Base-by-base conservation (phyloP, 345 rosid species). In the Excoecaria agallocha region DNA sequence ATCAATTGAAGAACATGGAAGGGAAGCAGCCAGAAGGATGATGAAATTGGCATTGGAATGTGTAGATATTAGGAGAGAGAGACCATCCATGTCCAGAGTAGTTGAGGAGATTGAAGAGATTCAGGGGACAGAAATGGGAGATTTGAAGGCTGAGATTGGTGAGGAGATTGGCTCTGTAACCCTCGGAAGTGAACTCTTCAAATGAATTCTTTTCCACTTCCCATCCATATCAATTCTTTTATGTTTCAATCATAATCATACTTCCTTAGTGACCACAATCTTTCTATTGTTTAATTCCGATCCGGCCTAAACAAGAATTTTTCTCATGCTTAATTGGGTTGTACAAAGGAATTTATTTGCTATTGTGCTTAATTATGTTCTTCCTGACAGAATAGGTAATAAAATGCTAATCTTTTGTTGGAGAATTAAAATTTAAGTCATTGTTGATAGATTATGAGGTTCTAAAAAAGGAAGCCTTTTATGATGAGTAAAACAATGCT, bases 31-130 rank as follows among this genome's bases (percentile, higher is more conserved):
- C 57, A 68, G 56, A 75, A 61, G 79, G 74, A 60, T 77, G 11
- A 58, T 85, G 74, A 70, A 56, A 39, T 25, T 85, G 76, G 86
- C 86, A 35, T 56, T 81, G 69, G 66, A 51, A 45, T 85, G 88
- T 37, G 2, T 85, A 17, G 83, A 79, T 51, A 13, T 54, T 45
- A 66, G 75, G 35, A 41, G 19, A 15, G 75, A 70, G 49, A 83
- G 86, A 51, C 82, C 88, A 6, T 79, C 79, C 11, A 83, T 77
- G 86, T 51, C 51, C 55, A 70, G 55, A 48, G 43, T 83, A 3
- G 85, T 75, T 25, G 66, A 79, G 69, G 79, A 60, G 73, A 55
- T 85, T 2, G 82, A 83, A 77, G 43, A 73, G 51, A 77, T 83
- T 64, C 80, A 83, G 39, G 77, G 64, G 50, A 61, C 70, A 38